phyloP scores from a whole-genome alignment of 2,329 filamentous ascomycete species.

The Diaporthe citriasiana region DNA sequence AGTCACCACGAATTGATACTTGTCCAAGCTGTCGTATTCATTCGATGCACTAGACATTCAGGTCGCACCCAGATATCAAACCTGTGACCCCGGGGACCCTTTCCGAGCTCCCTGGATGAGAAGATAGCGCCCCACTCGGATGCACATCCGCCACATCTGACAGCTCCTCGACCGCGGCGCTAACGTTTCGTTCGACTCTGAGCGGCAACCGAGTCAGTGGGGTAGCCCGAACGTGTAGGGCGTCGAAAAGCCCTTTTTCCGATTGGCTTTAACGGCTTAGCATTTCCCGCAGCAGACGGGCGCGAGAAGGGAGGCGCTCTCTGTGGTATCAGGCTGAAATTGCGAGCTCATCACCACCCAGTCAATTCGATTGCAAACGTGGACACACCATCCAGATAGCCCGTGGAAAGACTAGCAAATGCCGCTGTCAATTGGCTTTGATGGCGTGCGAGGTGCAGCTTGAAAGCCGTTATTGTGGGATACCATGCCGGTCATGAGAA shows the following conservation, averaged over 20 bases:
- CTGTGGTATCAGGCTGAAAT: conserved; percentile 11
- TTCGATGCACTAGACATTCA: conserved; percentile 6
- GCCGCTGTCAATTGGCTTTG: too few relatives aligned
- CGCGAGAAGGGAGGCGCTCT: background rate
- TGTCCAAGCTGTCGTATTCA: conserved; percentile 19
- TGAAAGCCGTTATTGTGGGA: background rate
- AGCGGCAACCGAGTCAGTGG: conserved; percentile 26
- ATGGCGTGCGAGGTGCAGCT: background rate
- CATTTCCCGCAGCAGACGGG: background rate
- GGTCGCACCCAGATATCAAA: conserved; percentile 23
- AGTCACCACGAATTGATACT: background rate
- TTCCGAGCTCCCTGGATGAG: conserved; percentile 2
- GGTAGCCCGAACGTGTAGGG: background rate
- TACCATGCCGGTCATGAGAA: background rate
- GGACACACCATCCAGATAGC: background rate
- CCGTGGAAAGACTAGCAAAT: background rate
- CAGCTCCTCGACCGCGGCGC: conserved; percentile 14
- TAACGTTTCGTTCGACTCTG: conserved; percentile 19
- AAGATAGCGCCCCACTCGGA: conserved; percentile 31
- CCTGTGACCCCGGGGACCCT: conserved; percentile 20
- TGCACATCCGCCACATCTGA: conserved; percentile 26
- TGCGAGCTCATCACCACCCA: background rate
- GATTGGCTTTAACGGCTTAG: background rate
- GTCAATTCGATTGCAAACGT: background rate
- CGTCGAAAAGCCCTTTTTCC: conserved; percentile 5